phyloP scores from a whole-genome alignment of 2,329 filamentous ascomycete species.

The Venturia pyrina region DNA sequence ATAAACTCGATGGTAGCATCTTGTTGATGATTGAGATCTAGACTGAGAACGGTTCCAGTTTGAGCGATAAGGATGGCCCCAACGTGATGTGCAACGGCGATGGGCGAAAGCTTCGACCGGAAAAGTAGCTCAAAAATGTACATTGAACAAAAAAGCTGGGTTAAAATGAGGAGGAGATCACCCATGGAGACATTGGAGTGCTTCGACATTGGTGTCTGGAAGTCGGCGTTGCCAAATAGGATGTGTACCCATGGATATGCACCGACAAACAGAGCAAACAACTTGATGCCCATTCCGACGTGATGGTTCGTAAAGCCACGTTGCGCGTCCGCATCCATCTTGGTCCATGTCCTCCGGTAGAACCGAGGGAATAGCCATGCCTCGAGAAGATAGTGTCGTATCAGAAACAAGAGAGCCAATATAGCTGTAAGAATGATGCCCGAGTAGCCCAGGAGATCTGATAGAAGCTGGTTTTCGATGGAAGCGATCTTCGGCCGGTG shows the following conservation, averaged over 20 bases:
- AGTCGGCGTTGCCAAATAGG: conserved; percentile 23
- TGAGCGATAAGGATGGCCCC: conserved; percentile 34
- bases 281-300: conserved; percentile 33
- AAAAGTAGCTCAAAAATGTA: conserved; percentile 38
- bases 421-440: conserved; percentile 19
- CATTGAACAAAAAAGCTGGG: conserved; percentile 36
- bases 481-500: conserved; percentile 5
- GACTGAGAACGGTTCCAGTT: conserved; percentile 31
- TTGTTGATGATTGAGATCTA: conserved; percentile 17
- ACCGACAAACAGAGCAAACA: conserved; percentile 29
- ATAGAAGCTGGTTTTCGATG: conserved; percentile 13
- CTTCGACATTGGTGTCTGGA: conserved; percentile 23
- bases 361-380: conserved; percentile 25
- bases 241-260: conserved; percentile 34
- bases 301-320: conserved; percentile 39
- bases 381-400: conserved; percentile 29
- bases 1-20: conserved; percentile 29
- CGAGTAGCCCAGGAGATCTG: conserved; percentile 17
- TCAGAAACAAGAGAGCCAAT: conserved; percentile 16
- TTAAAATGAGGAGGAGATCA: conserved; percentile 30
- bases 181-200: conserved; percentile 28
- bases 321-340: conserved; percentile 26
- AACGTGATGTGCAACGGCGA: conserved; percentile 33
- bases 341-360: conserved; percentile 27
- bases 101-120: conserved; percentile 29